A percentile compares a stretch with the other conserved stretches of the same genome.
Evolutionary conservation across 768 basidiomycete genomes (phyloP).

Genomic region (Terana coerulea): DNA sequence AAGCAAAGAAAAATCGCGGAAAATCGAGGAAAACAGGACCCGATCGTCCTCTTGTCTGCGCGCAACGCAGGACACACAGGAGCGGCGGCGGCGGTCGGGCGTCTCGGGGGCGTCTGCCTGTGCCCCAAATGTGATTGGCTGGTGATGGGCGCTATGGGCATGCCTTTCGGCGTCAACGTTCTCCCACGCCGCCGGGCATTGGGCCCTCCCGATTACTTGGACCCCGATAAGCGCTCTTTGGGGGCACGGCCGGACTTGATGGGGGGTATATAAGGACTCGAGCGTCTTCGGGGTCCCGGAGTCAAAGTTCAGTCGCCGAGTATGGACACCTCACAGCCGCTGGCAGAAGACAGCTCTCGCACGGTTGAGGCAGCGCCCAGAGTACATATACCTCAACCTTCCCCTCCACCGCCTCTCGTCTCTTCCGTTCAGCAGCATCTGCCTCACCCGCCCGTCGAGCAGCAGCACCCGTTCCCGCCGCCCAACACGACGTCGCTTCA

Average conservation of each 20-base stretch:
- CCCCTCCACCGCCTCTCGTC: slow-evolving; percentile 18
- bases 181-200: slow-evolving; percentile 11
- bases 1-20: not conserved
- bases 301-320: slow-evolving; percentile 9
- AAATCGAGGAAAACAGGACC: not conserved
- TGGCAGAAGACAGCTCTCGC: slow-evolving; percentile 14
- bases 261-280: slow-evolving; percentile 4
- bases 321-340: slow-evolving; percentile 13
- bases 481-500: slow-evolving; percentile 18
- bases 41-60: not conserved
- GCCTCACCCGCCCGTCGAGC: slow-evolving; percentile 10
- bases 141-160: not conserved
- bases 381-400: slow-evolving; percentile 17
- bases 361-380: slow-evolving; percentile 17
- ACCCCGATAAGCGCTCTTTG: slow-evolving; percentile 8
- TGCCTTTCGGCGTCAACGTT: slow-evolving; percentile 8
- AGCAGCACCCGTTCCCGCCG: not conserved
- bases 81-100: slow-evolving; percentile 8
- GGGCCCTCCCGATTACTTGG: slow-evolving; percentile 8
- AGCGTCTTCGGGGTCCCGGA: slow-evolving; percentile 11
- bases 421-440: slow-evolving; percentile 18
- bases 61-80: not conserved
- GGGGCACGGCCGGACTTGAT: not conserved
- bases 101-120: not conserved
- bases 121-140: slow-evolving; percentile 15